Evolutionary conservation across 371 early-diverging fungal species (phyloP), one percentile per base, ranked within the genome.

Genomic region (Fennellomyces sp.): DNA sequence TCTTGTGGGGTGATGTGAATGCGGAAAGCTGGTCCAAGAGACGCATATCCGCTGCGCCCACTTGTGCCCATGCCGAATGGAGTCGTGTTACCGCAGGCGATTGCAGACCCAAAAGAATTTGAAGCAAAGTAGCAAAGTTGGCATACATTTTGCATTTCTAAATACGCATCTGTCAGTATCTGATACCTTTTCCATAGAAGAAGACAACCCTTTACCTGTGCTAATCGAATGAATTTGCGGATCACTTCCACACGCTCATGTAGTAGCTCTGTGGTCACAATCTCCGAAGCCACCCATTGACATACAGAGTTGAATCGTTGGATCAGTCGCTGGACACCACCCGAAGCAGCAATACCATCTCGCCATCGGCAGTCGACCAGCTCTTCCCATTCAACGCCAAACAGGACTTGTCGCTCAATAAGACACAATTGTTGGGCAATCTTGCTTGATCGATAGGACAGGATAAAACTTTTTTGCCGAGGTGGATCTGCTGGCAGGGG

Each of bases 241-340:
- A 91, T 76, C 13, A 90, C 71, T 38, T 76, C 77, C 5, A 81
- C 89, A 15, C 91, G 76, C 42, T 77, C 73, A 8, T 84, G 77
- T 15, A 85, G 27, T 21, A 76, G 74, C 15, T 60, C 66, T 10
- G 85, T 79, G 27, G 74, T 62, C 5, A 90, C 70, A 48, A 92
- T 85, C 63, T 88, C 89, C 5, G 87, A 82, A 17, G 85, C 76
- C 0, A 88, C 90, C 91, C 91, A 91, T 53, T 84, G 86, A 58
- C 88, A 87, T 1, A 85, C 87, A 36, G 67, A 33, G 50, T 90
- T 88, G 69, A 90, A 90, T 36, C 88, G 76, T 28, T 85, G 82
- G 33, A 89, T 88, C 1, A 86, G 73, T 41, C 73, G 73, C 28
- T 82, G 79, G 12, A 89, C 81, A 21, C 81, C 86, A 27, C 73